Conservation (phyloP, 257 asterid genomes). For the Euphrasia confusa region DNA sequence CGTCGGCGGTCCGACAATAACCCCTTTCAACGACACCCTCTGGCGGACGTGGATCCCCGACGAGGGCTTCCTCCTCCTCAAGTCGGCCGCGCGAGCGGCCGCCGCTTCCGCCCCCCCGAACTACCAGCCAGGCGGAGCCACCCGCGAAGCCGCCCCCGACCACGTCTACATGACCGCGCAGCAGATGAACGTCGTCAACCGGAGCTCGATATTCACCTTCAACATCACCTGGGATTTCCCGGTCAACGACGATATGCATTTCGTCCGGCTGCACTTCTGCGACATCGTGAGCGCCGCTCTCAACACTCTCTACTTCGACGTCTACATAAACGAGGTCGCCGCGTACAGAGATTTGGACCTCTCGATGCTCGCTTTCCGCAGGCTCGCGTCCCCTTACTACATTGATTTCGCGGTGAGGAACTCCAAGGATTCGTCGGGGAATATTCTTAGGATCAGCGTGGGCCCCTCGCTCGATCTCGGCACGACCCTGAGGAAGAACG, state of each 20-base stretch:
- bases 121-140: conserved; percentile 64
- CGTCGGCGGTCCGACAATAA: conserved; percentile 70
- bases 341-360: conserved; percentile 68
- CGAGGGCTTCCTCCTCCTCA: conserved; percentile 52
- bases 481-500: conserved; percentile 52
- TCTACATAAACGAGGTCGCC: conserved; percentile 50
- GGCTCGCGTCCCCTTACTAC: conserved; percentile 64
- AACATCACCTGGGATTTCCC: conserved; percentile 78
- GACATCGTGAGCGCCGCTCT: conserved; percentile 61
- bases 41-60: conserved; percentile 85
- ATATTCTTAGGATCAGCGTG: conserved; percentile 40
- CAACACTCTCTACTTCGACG: conserved; percentile 51
- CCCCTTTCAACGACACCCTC: conserved; percentile 78
- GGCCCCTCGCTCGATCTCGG: conserved; percentile 66
- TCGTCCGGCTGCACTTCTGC: conserved; percentile 69
- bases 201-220: conserved; percentile 36
- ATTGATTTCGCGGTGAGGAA: conserved; percentile 54
- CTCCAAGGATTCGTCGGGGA: conserved; percentile 29
- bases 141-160: conserved; percentile 66
- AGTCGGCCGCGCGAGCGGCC: conserved; percentile 66
- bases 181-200: conserved; percentile 54
- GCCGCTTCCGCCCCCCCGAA: conserved; percentile 43
- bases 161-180: conserved; percentile 73
- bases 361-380: conserved; percentile 46
- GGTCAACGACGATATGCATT: conserved; percentile 28